phyloP scores from a whole-genome alignment of 495 filamentous ascomycete genomes.

The Clavariopsis aquatica region DNA sequence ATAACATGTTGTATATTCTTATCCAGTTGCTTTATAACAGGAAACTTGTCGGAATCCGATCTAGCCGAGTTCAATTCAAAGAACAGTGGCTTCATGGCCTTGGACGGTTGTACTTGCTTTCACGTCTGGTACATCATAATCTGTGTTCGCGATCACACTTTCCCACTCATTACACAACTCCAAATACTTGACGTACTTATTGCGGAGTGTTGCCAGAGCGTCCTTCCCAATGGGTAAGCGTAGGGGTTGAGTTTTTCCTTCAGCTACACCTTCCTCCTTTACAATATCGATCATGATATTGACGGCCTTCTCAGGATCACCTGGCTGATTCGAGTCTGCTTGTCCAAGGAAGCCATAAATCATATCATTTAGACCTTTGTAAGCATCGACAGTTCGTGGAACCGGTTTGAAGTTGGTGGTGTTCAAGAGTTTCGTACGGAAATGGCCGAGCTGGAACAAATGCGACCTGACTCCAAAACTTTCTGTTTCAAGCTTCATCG shows the following conservation, averaged over 20 bases:
- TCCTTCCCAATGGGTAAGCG: constrained; percentile 47
- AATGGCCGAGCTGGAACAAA: constrained; percentile 32
- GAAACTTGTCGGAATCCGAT: not conserved
- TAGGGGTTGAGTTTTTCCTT: constrained; percentile 39
- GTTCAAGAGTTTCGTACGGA: constrained; percentile 29
- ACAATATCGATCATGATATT: constrained; percentile 48
- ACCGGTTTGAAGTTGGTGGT: constrained; percentile 19
- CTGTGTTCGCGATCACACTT: constrained; percentile 31
- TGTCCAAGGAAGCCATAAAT: not conserved
- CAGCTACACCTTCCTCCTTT: constrained; percentile 41
- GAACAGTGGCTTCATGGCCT: constrained; percentile 12
- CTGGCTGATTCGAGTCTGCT: constrained; percentile 39
- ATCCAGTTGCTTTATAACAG: not conserved
- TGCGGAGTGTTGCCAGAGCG: constrained; percentile 41
- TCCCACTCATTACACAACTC: constrained; percentile 44
- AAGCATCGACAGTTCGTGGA: not conserved
- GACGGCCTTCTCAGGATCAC: constrained; percentile 46
- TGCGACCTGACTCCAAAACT: constrained; percentile 23
- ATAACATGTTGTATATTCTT: not conserved
- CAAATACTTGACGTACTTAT: constrained; percentile 44
- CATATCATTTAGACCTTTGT: not conserved
- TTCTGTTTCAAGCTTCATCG: constrained; percentile 9
- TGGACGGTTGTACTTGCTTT: constrained; percentile 9
- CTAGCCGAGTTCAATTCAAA: constrained; percentile 7
- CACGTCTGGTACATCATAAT: constrained; percentile 18